A percentile compares a stretch with the other conserved stretches of the same genome.
Conservation (phyloP, 2,329 filamentous ascomycete species). For the Phaeomoniella chlamydospora region DNA sequence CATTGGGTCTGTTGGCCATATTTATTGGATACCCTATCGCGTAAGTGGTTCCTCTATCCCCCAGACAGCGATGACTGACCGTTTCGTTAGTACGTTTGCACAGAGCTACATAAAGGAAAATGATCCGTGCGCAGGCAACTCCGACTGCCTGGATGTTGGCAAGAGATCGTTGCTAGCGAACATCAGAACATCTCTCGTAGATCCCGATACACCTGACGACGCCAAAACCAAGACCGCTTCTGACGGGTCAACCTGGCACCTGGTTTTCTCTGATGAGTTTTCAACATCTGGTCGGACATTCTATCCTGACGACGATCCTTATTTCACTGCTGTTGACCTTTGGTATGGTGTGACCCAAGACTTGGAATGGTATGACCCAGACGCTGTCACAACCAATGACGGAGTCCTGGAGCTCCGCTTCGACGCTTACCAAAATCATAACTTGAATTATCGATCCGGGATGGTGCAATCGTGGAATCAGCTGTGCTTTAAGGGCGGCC, state of each 20-base stretch:
- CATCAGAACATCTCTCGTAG: constrained; percentile 45
- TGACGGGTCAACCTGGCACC: constrained; percentile 46
- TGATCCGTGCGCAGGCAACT: constrained; percentile 20
- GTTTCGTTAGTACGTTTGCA: constrained; percentile 38
- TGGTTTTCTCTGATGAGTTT: constrained; percentile 62
- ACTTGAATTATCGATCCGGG: constrained; percentile 53
- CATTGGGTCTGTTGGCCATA: constrained; percentile 45
- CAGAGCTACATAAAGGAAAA: constrained; percentile 23
- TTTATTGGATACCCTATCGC: constrained; percentile 58
- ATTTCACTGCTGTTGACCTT: constrained; percentile 51
- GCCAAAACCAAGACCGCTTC: constrained; percentile 40
- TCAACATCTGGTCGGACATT: constrained; percentile 53
- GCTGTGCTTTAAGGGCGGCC: constrained; percentile 57
- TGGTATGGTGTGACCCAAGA: constrained; percentile 61
- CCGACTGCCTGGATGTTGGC: constrained; percentile 34
- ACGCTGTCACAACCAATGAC: constrained; percentile 47
- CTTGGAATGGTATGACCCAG: constrained; percentile 59
- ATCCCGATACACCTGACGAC: constrained; percentile 50
- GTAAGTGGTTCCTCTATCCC: constrained; percentile 29
- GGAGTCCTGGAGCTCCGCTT: constrained; percentile 51
- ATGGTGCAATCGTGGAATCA: constrained; percentile 66
- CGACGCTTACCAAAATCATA: constrained; percentile 50
- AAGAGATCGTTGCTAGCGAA: constrained; percentile 42
- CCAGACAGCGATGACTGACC: constrained; percentile 10
- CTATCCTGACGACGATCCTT: constrained; percentile 57